Evolutionary conservation across 352 stramenopile species (phyloP), one percentile per base, ranked within the genome.

Genomic region (Phytophthora hybrid): DNA sequence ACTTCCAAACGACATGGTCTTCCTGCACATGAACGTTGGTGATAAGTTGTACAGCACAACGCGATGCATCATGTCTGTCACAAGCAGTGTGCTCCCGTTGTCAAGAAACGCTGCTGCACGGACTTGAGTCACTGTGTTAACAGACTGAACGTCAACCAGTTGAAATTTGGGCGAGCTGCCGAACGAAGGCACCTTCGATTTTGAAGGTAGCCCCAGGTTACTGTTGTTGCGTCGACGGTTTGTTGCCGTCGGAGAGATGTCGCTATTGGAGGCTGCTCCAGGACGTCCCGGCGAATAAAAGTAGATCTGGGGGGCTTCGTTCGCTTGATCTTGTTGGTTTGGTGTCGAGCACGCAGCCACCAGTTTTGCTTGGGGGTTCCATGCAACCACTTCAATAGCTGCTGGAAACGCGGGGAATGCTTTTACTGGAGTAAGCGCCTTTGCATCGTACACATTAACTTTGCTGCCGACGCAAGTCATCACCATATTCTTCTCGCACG

Each of bases 41-140:
- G 58, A 70, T 9, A 74, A 32, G 32, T 73, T 56, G 47, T 71
- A 64, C 19, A 67, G 52, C 51, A 49, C 54, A 68, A 77, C 60
- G 47, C 71, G 29, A 76, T 69, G 74, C 59, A 67, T 71, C 68
- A 82, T 66, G 31, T 87, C 78, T 2, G 73, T 73, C 58, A 87
- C 49, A 19, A 81, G 16, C 1, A 87, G 59, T 7, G 59, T 57
- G 5, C 46, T 72, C 1, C 78, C 76, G 23, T 41, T 55, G 21
- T 69, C 66, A 4, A 83, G 19, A 51, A 87, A 79, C 32, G 59
- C 69, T n/a, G 63, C 58, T 19, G 60, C 61, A 29, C 74, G 70
- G 31, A 85, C 59, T 56, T 69, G 32, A 16, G 52, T 4, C 31
- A 75, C n/a, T 47, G 21, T 19, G 18, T 63, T 51, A 14, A 78